Percentiles rank a stretch among this genome's conserved stretches.
Evolutionary conservation across 2,329 filamentous ascomycete species (phyloP).

Genomic region (Septoria linicola): DNA sequence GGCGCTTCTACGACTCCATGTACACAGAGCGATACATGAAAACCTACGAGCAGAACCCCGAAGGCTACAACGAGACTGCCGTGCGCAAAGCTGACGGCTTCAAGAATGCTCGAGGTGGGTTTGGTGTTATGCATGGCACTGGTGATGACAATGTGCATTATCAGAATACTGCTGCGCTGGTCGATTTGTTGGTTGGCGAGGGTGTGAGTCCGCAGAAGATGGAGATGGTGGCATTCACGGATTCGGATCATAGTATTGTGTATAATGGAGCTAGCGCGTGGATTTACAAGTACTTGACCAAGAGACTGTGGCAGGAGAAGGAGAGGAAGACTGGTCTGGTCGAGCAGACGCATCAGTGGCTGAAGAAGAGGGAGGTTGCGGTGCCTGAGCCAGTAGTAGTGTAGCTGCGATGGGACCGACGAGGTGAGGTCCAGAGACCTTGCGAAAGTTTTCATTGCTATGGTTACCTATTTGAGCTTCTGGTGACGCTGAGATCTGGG

Average conservation of each 20-base stretch:
- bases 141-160: conserved; percentile 73
- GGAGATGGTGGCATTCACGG: conserved; percentile 64
- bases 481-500: too few relatives aligned
- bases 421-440: neutral
- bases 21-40: conserved; percentile 76
- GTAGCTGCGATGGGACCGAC: too few relatives aligned
- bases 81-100: conserved; percentile 61
- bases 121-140: conserved; percentile 64
- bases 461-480: too few relatives aligned
- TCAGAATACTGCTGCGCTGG: conserved; percentile 62
- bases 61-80: conserved; percentile 61
- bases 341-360: conserved; percentile 50
- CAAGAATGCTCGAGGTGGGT: conserved; percentile 59
- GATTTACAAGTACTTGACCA: conserved; percentile 63
- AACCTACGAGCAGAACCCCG: conserved; percentile 55
- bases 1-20: conserved; percentile 69
- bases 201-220: conserved; percentile 62
- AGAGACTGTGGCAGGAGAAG: conserved; percentile 62
- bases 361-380: conserved; percentile 36
- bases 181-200: conserved; percentile 60
- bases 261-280: conserved; percentile 58
- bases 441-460: too few relatives aligned
- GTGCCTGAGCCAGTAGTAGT: too few relatives aligned
- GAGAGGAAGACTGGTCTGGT: conserved; percentile 42
- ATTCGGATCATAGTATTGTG: conserved; percentile 61